Evolutionary conservation across 176 grass and related monocot species (phyloP), one percentile per base, ranked within the genome.

Genomic region (Urochloa ruziziensis): DNA sequence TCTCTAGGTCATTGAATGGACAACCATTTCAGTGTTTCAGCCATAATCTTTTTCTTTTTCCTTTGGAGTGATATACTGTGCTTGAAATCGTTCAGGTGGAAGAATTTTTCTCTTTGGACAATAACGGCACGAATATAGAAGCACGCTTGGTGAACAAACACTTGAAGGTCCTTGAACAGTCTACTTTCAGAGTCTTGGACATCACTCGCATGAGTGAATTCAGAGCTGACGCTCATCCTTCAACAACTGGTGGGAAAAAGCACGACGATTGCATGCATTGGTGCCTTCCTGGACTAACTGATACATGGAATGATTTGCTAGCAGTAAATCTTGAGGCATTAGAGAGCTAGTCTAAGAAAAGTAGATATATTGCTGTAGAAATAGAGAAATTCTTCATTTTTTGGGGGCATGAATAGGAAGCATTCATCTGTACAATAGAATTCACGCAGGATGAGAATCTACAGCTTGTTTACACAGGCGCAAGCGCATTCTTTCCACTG

Each of bases 251-350:
- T 1, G 89, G 96, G 7, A 98, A 95, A 53, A 95, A 92, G 57
- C 96, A 98, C 17, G 89, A 90, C 71, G 93, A 98, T 80, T 98
- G 96, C 85, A 98, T 98, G 96, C 96, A 98, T 88, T 98, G 96
- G 96, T 98, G 93, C 76, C 93, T 98, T 73, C 96, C 96, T 19
- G 96, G 96, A 43, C 85, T 91, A 68, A 81, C 91, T 1, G 96
- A 98, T 71, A 90, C 82, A 44, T 98, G 96, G 96, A 98, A 98
- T 6, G 93, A 98, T 84, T 52, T 95, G 75, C 71, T 95, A 61
- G 76, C 90, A 0, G 77, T 64, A 68, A 86, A 64, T 80, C 89
- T 98, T 24, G 74, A 79, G 4, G 36, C 11, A 39, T 21, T 75
- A 75, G 19, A 56, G 28, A 80, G 48, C 23, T 76, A 65, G 25